Percentiles rank a stretch among this genome's conserved stretches.
Conservation (phyloP, 345 rosid species). For the Atalantia buxifolia region DNA sequence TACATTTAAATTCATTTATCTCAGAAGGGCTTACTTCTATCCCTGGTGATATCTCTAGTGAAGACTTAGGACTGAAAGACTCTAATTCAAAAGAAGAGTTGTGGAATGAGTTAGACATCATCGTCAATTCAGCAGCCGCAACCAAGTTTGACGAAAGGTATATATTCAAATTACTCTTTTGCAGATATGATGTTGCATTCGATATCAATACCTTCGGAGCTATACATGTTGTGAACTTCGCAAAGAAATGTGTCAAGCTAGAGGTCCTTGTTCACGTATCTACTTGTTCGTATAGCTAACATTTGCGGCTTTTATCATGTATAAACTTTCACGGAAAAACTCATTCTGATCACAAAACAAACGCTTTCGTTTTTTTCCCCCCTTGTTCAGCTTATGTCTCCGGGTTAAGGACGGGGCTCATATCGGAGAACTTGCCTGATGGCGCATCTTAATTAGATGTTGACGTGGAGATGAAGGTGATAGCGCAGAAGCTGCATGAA, state of each 20-base stretch:
- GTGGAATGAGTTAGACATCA: constrained; percentile 41
- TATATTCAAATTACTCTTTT: not conserved
- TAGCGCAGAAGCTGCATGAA: constrained; percentile 38
- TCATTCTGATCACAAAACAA: no score
- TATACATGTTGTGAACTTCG: constrained; percentile 34
- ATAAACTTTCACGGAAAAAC: no score
- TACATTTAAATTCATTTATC: constrained; percentile 30
- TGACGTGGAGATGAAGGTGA: constrained; percentile 39
- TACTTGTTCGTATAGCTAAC: constrained; percentile 32
- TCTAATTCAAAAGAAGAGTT: constrained; percentile 34
- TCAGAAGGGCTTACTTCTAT: constrained; percentile 43
- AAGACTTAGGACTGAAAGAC: constrained; percentile 44
- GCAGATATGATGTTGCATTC: constrained; percentile 60
- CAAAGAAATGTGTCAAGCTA: constrained; percentile 35
- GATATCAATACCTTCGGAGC: constrained; percentile 54
- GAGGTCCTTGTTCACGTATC: constrained; percentile 49
- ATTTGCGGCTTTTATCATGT: no score
- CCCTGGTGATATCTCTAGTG: constrained; percentile 48
- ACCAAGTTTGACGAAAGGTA: constrained; percentile 76
- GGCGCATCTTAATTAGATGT: constrained; percentile 46
- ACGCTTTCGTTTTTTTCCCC: no score
- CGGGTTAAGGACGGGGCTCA: constrained; percentile 47
- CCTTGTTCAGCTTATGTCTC: constrained; percentile 53
- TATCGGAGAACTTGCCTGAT: constrained; percentile 39
- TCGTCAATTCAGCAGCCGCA: constrained; percentile 69